Conservation (phyloP, 106 monocot genomes). For the Apostasia ramifera region DNA sequence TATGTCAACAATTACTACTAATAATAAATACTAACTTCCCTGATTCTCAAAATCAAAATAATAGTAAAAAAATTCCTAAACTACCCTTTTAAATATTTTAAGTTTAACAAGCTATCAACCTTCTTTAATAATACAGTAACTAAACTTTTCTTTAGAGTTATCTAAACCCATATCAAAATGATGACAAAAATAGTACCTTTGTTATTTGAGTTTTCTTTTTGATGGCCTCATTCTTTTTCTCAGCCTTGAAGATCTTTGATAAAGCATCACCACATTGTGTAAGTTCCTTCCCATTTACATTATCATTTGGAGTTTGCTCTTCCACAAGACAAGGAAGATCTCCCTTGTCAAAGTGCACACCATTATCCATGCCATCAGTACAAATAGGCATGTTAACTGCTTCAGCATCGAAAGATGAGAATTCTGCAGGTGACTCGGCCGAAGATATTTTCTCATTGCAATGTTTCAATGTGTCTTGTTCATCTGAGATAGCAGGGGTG, state of each 20-base stretch:
- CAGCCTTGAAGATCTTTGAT: conserved; percentile 11
- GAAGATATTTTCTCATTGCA: conserved; percentile 18
- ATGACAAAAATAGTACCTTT: conserved; percentile 22
- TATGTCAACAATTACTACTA: no score
- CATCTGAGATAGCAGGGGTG: conserved; percentile 18
- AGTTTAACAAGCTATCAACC: no score
- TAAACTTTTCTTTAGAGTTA: no score
- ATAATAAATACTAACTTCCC: no score
- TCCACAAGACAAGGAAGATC: conserved; percentile 1
- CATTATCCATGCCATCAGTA: conserved; percentile 4
- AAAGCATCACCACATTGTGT: conserved; percentile 12
- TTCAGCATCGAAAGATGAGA: neutral
- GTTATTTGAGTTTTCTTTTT: conserved; percentile 26
- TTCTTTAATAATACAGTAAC: no score
- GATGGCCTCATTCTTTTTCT: conserved; percentile 14
- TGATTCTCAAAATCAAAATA: no score
- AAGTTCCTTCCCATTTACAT: neutral
- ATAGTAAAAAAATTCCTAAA: no score
- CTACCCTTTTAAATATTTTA: no score
- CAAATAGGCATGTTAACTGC: neutral
- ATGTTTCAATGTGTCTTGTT: conserved; percentile 26
- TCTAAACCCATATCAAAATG: neutral
- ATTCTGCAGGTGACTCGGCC: neutral
- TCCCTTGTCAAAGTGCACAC: conserved; percentile 8
- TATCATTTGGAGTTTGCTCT: conserved; percentile 14